Evolutionary conservation across 805 yeast genomes (phyloP).

Genomic region (Millerozyma acaciae): DNA sequence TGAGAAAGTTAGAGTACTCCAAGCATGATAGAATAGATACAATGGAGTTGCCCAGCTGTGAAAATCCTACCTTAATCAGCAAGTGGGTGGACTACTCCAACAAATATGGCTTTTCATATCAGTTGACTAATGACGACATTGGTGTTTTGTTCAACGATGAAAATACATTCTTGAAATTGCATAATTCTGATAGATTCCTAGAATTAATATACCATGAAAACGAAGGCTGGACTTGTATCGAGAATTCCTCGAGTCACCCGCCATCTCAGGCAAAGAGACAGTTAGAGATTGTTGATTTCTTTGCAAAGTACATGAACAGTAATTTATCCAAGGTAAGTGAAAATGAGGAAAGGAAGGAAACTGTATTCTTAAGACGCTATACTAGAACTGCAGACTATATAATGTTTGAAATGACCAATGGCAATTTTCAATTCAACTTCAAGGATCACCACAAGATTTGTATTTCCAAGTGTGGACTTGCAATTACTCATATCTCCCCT

Average conservation of each 20-base stretch:
- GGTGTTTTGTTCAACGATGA: constrained; percentile 89
- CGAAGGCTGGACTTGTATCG: constrained; percentile 46
- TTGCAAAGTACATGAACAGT: constrained; percentile 88
- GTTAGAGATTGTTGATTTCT: constrained; percentile 81
- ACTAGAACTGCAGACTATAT: constrained; percentile 75
- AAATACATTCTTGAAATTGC: constrained; percentile 71
- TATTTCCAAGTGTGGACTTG: constrained; percentile 69
- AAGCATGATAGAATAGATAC: constrained; percentile 30
- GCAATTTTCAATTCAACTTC: constrained; percentile 90
- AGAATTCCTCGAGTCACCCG: constrained; percentile 40
- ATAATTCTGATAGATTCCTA: constrained; percentile 62
- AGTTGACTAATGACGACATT: constrained; percentile 81
- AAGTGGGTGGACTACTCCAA: constrained; percentile 98
- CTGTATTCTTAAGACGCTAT: constrained; percentile 76
- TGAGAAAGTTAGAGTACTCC: constrained; percentile 41
- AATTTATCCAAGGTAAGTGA: constrained; percentile 79
- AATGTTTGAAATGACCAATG: constrained; percentile 91
- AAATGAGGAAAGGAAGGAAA: constrained; percentile 57
- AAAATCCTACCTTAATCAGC: constrained; percentile 70
- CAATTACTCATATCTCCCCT: constrained; percentile 79
- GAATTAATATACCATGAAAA: constrained; percentile 46
- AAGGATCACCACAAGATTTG: constrained; percentile 91
- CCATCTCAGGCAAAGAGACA: constrained; percentile 57
- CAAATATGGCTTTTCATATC: constrained; percentile 93
- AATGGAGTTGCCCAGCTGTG: constrained; percentile 39